Evolutionary conservation across 2,329 filamentous ascomycete genomes (phyloP), one percentile per base, ranked within the genome.

Genomic region (Paecilomyces formosus): DNA sequence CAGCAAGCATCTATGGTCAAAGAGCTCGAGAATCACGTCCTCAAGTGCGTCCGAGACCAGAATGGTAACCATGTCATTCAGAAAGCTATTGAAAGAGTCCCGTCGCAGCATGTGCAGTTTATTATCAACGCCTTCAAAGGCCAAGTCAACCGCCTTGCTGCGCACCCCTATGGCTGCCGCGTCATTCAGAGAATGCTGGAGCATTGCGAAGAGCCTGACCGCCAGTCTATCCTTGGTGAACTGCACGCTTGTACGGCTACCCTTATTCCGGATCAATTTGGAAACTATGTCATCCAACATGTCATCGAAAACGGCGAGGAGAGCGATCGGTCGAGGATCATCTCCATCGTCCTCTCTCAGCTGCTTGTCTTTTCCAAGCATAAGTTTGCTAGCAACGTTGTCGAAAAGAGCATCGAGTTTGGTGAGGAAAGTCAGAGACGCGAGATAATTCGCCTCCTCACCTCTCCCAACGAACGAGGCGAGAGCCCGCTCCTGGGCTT

Each of bases 51-150:
- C 62, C 88, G 87, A 65, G 89, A 97, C 65, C 86, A 91, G 70
- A 94, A 97, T 65, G 94, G 93, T 57, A 99, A 99, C 73, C 94
- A 99, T 64, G 94, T 99, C 28, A 87, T 99, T 18, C 94, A 97
- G 68, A 96, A 96, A 74, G 88, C 93, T 9, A 92, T 99, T 60
- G 88, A 94, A 68, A 80, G 88, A 65, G 84, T 93, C 59, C 89
- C 90, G 0, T 83, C 86, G 1, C 81, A 90, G 63, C 86, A 93
- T 68, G 88, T 96, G 53, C 87, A 87, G 62, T 95, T 95, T 74
- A 88, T 97, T 72, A 88, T 96, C 76, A 82, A 89, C 55, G 86
- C 88, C 1, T 88, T 97, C 76, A 84, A 82, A 55, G 88, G 87
- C 8, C 85, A 92, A 60, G 87, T 96, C 21, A 85, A 85, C 52